Conservation (phyloP, 2,329 filamentous ascomycete genomes). For the Trichoderma oligosporum region DNA sequence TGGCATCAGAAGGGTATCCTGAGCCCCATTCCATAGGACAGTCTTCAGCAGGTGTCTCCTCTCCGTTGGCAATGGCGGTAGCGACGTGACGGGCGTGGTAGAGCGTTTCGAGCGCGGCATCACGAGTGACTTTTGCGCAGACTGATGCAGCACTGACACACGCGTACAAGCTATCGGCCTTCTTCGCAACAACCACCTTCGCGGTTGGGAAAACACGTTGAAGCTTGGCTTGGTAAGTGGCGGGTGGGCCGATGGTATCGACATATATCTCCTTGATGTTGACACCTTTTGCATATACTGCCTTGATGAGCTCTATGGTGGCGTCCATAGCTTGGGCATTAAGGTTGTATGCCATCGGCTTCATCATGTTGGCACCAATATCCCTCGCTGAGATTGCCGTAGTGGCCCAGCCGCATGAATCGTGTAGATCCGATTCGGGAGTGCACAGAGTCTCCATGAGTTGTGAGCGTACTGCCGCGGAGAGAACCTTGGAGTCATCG, state of each 20-base stretch:
- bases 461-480: slow-evolving; percentile 68
- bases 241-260: slow-evolving; percentile 85
- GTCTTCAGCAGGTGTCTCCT: slow-evolving; percentile 32
- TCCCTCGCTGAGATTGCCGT: slow-evolving; percentile 77
- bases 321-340: slow-evolving; percentile 96
- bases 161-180: slow-evolving; percentile 89
- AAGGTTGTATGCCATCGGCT: slow-evolving; percentile 72
- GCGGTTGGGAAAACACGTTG: slow-evolving; percentile 78
- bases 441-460: slow-evolving; percentile 71
- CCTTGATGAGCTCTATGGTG: slow-evolving; percentile 75
- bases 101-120: slow-evolving; percentile 79
- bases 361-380: slow-evolving; percentile 75
- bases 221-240: slow-evolving; percentile 77
- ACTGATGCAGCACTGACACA: slow-evolving; percentile 92
- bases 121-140: slow-evolving; percentile 92
- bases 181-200: slow-evolving; percentile 75
- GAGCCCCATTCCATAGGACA: slow-evolving; percentile 71
- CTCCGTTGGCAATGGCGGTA: slow-evolving; percentile 30
- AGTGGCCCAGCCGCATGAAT: slow-evolving; percentile 75
- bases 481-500: slow-evolving; percentile 92
- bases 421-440: slow-evolving; percentile 45
- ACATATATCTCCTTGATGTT: slow-evolving; percentile 89
- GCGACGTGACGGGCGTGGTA: slow-evolving; percentile 47
- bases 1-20: slow-evolving; percentile 84
- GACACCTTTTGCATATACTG: slow-evolving; percentile 71